Conservation (phyloP, 495 filamentous ascomycete species). For the Parathielavia hyrcaniae region DNA sequence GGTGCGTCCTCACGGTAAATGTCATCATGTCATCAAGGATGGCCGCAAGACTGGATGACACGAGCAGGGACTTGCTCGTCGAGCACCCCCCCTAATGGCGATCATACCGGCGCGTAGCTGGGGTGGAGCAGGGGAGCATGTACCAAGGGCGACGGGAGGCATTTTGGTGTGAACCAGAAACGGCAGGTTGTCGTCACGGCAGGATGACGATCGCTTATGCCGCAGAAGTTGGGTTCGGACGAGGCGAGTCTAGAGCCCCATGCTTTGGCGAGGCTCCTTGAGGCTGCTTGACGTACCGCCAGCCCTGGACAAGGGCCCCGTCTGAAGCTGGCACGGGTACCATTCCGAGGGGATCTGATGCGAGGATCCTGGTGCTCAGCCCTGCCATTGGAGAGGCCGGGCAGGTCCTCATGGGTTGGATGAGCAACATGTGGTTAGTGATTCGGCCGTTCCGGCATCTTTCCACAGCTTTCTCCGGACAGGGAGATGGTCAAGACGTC, state of each 20-base stretch:
- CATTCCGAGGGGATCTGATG: slow-evolving; percentile 16
- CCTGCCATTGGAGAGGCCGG: background rate
- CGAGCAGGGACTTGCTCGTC: slow-evolving; percentile 19
- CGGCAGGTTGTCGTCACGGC: slow-evolving; percentile 1
- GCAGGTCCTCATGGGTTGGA: background rate
- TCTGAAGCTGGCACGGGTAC: slow-evolving; percentile 13
- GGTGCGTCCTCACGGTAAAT: background rate
- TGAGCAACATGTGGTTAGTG: background rate
- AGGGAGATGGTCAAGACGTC: background rate
- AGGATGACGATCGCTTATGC: slow-evolving; percentile 26
- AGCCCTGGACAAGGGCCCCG: slow-evolving; percentile 10
- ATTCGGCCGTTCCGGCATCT: background rate
- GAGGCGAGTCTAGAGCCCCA: slow-evolving; percentile 16
- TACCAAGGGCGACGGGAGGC: slow-evolving; percentile 8
- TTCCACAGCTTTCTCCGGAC: background rate
- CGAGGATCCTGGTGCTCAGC: slow-evolving; percentile 14
- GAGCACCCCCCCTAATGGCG: slow-evolving; percentile 27
- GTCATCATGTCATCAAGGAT: slow-evolving; percentile 7
- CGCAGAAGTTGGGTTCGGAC: slow-evolving; percentile 16
- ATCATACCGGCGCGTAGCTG: slow-evolving; percentile 30
- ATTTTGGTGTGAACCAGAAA: slow-evolving; percentile 10
- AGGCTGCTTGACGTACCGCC: slow-evolving; percentile 21
- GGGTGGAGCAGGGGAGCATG: slow-evolving; percentile 21
- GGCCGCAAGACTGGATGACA: slow-evolving; percentile 20
- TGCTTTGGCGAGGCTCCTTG: slow-evolving; percentile 19